Conservation (phyloP, 331 rosid genomes). For the Quercus lobata region DNA sequence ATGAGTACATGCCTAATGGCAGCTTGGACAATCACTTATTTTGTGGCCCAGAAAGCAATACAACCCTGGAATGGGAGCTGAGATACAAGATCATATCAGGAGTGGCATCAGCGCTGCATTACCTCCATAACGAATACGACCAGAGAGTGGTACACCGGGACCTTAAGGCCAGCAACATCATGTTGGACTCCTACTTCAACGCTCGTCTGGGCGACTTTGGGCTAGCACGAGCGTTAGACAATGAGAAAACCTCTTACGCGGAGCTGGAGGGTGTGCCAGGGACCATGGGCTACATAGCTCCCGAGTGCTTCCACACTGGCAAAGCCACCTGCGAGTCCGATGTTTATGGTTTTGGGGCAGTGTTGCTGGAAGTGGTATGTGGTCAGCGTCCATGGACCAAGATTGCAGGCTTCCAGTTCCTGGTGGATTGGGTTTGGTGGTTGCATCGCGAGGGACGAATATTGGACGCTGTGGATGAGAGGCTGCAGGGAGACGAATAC, state of each 20-base stretch:
- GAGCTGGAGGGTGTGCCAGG: slow-evolving; percentile 63
- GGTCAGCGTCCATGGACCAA: slow-evolving; percentile 66
- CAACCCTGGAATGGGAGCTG: slow-evolving; percentile 45
- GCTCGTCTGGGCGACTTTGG: slow-evolving; percentile 76
- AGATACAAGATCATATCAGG: slow-evolving; percentile 64
- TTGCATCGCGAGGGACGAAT: slow-evolving; percentile 50
- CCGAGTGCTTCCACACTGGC: slow-evolving; percentile 82
- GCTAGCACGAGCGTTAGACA: slow-evolving; percentile 66
- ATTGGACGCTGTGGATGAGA: slow-evolving; percentile 48
- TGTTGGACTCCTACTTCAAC: slow-evolving; percentile 64
- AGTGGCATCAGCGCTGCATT: slow-evolving; percentile 63
- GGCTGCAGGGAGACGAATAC: slow-evolving; percentile 43
- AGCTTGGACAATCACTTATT: slow-evolving; percentile 78
- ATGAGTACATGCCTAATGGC: slow-evolving; percentile 85
- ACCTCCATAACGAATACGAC: slow-evolving; percentile 71
- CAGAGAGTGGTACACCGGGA: slow-evolving; percentile 74
- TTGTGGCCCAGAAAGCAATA: slow-evolving; percentile 28
- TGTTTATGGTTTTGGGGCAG: slow-evolving; percentile 61
- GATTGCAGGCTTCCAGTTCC: slow-evolving; percentile 32
- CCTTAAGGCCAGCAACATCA: slow-evolving; percentile 74
- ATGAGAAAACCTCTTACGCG: slow-evolving; percentile 59
- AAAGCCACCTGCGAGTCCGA: slow-evolving; percentile 67
- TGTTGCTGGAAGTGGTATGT: slow-evolving; percentile 61
- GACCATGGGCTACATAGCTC: slow-evolving; percentile 77
- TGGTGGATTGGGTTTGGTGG: slow-evolving; percentile 83